Conservation (phyloP, 1,284 basidiomycete genomes). For the Irpex sp. region DNA sequence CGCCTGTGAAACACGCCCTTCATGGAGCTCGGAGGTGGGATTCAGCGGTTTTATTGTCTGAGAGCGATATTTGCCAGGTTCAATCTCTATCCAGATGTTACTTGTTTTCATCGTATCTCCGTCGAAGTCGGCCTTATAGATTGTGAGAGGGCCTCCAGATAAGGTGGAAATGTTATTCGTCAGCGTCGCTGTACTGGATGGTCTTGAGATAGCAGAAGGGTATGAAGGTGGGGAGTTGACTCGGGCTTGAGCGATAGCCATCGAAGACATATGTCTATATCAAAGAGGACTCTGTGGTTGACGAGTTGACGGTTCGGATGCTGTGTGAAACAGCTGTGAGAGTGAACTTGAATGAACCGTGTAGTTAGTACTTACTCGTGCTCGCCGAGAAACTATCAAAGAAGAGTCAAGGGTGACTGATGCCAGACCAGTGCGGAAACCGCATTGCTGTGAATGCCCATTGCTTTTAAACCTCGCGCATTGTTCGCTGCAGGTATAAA, state of each 20-base stretch:
- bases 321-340: background rate
- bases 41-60: background rate
- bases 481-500: background rate
- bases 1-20: background rate
- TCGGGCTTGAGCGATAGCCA: too few species aligned
- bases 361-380: background rate
- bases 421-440: background rate
- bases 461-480: background rate
- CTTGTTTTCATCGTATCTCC: background rate
- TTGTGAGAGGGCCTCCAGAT: too few species aligned
- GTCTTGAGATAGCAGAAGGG: too few species aligned
- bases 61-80: background rate
- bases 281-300: too few species aligned
- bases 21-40: background rate
- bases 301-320: too few species aligned
- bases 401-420: background rate
- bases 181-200: too few species aligned
- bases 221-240: too few species aligned
- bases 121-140: too few species aligned
- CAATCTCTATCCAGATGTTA: background rate
- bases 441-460: background rate
- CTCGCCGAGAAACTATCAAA: background rate
- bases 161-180: too few species aligned
- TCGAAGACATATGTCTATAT: too few species aligned
- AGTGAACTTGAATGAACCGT: background rate